Evolutionary conservation across 179 eudicot genomes (phyloP), one percentile per base, ranked within the genome.

Genomic region (Amaranthus tricolor): DNA sequence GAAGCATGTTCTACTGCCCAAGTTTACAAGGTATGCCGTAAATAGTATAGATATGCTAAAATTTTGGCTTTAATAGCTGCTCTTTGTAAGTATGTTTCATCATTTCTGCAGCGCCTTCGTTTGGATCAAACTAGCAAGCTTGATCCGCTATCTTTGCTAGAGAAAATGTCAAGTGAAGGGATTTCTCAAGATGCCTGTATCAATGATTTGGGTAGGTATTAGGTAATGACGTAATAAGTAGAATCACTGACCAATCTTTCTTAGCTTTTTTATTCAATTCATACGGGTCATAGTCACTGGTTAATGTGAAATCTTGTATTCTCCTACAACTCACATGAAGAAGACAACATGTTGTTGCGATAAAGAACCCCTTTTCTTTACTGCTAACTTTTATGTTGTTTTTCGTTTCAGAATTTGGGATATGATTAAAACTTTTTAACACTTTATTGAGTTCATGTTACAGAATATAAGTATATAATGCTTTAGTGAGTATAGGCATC

Each of bases 111-210:
- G 98, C 77, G 89, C 61, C 84, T 94, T 68, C 81, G 75, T 61
- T 69, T 92, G 88, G 96, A 89, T 79, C 79, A 82, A 85, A 86
- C 94, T 51, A 88, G 96, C 80, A 82, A 86, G 73, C 76, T 88
- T 77, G 93, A 92, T 82, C 96, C 98, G 47, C 80, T 86, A 70
- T 72, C 80, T 79, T 86, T 94, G 84, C 83, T 94, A 80, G 89
- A 92, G 77, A 90, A 88, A 85, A 88, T 92, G 40, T 84, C 96
- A n/a, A 77, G 77, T 74, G 73, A 78, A 70, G 96, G 97, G 68
- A 88, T 94, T 75, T 89, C 96, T 68, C 98, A 94, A 91, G 97
- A 94, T 84, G 91, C 86, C 55, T 94, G 98, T 76, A 84, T 94
- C 81, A 94, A 94, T 86, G 98, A 94, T 85, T 81, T 94, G 77